Percentiles rank a stretch among this genome's conserved stretches.
These are phyloP conservation scores for Trichoderma asperelloides DNA, from an alignment of 495 filamentous ascomycete species.

Conservation along the genomic window DNA sequence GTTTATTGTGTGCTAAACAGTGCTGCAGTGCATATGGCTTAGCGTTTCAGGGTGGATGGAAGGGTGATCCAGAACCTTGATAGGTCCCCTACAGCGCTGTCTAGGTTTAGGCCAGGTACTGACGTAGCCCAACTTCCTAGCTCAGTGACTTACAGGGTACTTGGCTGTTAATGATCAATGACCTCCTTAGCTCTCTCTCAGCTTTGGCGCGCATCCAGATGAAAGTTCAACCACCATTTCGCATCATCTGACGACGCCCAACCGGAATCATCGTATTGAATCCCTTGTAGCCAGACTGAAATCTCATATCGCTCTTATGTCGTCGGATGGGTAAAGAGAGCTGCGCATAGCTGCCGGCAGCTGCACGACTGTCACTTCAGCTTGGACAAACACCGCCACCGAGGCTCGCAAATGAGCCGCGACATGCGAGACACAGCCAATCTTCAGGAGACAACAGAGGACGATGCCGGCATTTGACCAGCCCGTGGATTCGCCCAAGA, in stretches of 20 bases:
- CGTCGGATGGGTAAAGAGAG: not conserved
- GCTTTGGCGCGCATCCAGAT: not conserved
- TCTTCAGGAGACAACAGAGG: not conserved
- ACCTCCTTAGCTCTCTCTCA: not conserved
- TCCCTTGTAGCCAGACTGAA: not conserved
- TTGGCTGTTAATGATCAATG: not conserved
- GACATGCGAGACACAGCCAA: not conserved
- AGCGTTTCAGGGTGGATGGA: too few relatives aligned
- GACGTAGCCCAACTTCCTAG: not conserved
- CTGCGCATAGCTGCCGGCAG: not conserved
- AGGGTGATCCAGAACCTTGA: not conserved
- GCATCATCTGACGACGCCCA: not conserved
- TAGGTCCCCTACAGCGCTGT: not conserved
- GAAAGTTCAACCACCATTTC: not conserved
- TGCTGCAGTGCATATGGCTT: too few relatives aligned
- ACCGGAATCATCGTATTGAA: not conserved
- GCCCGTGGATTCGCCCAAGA: conserved; percentile 32
- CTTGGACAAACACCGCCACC: not conserved
- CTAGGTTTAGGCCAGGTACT: not conserved
- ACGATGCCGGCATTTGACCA: conserved; percentile 36
- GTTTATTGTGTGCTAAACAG: too few relatives aligned
- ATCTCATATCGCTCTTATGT: not conserved
- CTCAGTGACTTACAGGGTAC: not conserved
- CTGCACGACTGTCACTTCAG: not conserved
- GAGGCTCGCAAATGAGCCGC: not conserved